Evolutionary conservation across 2,329 filamentous ascomycete species (phyloP).

Genomic region (Xylaria arbuscula): DNA sequence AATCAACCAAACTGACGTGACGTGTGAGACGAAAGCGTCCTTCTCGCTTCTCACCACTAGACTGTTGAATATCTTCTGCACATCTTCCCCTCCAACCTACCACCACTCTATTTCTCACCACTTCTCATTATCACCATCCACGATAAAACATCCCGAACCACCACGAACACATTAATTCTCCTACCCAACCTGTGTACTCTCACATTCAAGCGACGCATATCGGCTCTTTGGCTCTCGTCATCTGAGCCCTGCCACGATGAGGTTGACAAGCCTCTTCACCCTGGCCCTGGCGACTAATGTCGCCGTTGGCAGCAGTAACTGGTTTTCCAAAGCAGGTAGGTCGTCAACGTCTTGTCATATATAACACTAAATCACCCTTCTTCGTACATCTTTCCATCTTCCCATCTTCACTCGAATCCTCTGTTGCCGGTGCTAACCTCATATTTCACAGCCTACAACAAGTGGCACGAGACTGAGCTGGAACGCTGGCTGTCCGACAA

Average conservation of each 20-base stretch:
- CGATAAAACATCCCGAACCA: background rate
- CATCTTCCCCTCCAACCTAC: background rate
- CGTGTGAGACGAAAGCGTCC: constrained; percentile 36
- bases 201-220: background rate
- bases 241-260: constrained; percentile 68
- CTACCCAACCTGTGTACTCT: background rate
- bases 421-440: constrained; percentile 41
- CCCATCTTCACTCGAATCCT: background rate
- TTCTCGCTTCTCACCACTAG: constrained; percentile 9
- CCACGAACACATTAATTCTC: background rate
- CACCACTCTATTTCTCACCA: background rate
- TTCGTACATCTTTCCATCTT: background rate
- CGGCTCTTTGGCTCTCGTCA: background rate
- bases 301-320: constrained; percentile 79
- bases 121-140: background rate
- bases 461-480: constrained; percentile 98
- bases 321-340: constrained; percentile 89
- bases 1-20: constrained; percentile 30
- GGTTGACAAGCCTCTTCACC: constrained; percentile 76
- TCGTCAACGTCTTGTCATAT: constrained; percentile 33
- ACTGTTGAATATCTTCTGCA: constrained; percentile 6
- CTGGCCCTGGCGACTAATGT: constrained; percentile 77
- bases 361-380: background rate
- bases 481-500: constrained; percentile 97
- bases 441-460: constrained; percentile 82